phyloP scores from a whole-genome alignment of 768 basidiomycete genomes.

The Tulasnella sp. region DNA sequence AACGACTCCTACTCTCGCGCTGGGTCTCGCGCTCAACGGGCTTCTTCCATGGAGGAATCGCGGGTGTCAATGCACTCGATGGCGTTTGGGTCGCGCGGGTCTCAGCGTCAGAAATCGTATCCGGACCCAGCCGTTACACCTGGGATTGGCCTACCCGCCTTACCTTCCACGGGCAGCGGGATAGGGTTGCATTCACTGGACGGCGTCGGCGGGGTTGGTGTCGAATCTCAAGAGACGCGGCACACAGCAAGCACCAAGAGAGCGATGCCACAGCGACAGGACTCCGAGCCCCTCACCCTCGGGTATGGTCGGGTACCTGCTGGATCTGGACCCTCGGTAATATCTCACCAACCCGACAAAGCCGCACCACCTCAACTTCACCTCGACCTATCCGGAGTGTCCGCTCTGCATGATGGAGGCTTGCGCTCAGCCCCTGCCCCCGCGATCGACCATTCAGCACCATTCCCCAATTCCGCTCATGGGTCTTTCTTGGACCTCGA shows the following conservation, averaged over 20 bases:
- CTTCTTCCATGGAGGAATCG: not conserved
- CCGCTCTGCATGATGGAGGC: not conserved
- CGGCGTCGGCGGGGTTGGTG: not conserved
- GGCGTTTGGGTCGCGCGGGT: not conserved
- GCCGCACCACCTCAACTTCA: not conserved
- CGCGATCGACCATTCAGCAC: not conserved
- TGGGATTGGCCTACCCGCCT: not conserved
- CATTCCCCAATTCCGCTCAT: not conserved
- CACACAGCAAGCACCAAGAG: not conserved
- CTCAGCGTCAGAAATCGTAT: not conserved
- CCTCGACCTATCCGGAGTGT: not conserved
- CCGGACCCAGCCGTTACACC: too few relatives aligned
- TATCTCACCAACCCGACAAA: not conserved
- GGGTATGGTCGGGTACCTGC: not conserved
- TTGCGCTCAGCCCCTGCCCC: slow-evolving; percentile 7
- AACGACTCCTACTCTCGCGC: not conserved
- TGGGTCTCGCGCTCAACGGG: not conserved
- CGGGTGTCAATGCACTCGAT: slow-evolving; percentile 6
- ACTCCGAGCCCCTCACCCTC: not conserved
- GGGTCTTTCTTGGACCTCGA: slow-evolving; percentile 10
- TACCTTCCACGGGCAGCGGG: not conserved
- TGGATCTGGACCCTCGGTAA: not conserved
- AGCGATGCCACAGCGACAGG: not conserved
- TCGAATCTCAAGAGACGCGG: not conserved
- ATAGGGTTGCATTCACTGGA: not conserved